Evolutionary conservation across 1,284 basidiomycete genomes (phyloP), one percentile per base, ranked within the genome.

Genomic region (Pisolithus thermaeus): DNA sequence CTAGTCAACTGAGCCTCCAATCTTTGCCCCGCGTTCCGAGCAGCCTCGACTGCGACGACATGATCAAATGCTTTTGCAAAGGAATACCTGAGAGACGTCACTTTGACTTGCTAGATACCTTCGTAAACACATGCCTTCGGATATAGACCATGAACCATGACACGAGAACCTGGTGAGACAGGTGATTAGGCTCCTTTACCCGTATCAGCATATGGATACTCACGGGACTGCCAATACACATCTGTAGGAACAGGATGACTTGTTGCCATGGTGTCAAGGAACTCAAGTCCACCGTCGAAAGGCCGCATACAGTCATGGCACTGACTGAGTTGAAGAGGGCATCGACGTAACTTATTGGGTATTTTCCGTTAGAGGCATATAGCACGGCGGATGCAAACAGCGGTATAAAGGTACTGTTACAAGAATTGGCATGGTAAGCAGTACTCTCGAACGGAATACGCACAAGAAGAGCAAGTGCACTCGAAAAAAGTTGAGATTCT

Each of bases 291-390:
- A 90, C 72, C 5, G 88, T 84, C 40, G 79, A 76, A 25, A 93
- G 73, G 12, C 91, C 90, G 59, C 87, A 90, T 52, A 91, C 85
- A 3, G 84, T 83, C 74, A 91, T 83, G 8, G 87, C 82, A 65
- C 83, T 88, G 61, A 90, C 78, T 55, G 81, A 89, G 60, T 79
- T 77, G 71, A 82, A 93, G 42, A 92, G 75, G 11, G 82, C 74
- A 62, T 92, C 90, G 62, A 90, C 77, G 66, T 89, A 90, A 37
- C 76, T 59, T 46, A 90, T 75, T 45, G 76, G 79, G 58, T 75
- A 78, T 50, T 71, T 66, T 42, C 84, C 85, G 75, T 88, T 88
- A 66, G 77, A 77, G n/a, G 79, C 84, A 58, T 82, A 92, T 60
- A 92, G 78, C 47, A 92, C 80, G 28, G 64, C 79, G 20, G 90